These are phyloP conservation scores for Cyberlindnera americana DNA, from an alignment of 805 yeast species.

Conservation along the genomic window DNA sequence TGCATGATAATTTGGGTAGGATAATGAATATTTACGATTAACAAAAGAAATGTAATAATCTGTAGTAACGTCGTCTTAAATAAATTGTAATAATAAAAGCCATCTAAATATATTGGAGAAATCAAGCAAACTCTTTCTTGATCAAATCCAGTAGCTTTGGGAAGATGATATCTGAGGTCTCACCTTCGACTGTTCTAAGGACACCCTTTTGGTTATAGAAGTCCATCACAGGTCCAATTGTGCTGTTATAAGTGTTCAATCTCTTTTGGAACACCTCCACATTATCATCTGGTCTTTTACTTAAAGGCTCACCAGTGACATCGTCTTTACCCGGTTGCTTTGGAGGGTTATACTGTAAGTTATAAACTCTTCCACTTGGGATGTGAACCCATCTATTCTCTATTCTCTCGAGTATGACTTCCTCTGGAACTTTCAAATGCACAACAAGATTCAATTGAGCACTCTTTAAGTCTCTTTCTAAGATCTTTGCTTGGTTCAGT, in stretches of 20 bases:
- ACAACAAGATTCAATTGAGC: constrained; percentile 70
- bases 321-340: constrained; percentile 78
- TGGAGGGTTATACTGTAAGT: constrained; percentile 86
- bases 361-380: constrained; percentile 84
- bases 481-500: constrained; percentile 58
- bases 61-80: neutral
- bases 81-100: too few species aligned
- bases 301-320: constrained; percentile 80
- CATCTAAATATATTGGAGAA: too few species aligned
- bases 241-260: constrained; percentile 54
- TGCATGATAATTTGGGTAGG: neutral
- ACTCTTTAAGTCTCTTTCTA: constrained; percentile 42
- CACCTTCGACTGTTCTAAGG: constrained; percentile 60
- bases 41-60: too few species aligned
- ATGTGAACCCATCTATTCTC: constrained; percentile 82
- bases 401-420: constrained; percentile 76
- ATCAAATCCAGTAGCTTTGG: constrained; percentile 58
- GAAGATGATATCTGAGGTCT: constrained; percentile 78
- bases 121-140: constrained; percentile 26
- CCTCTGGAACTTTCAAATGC: constrained; percentile 81
- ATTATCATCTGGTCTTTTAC: constrained; percentile 80
- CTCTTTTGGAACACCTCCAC: constrained; percentile 68
- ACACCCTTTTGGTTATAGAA: constrained; percentile 52
- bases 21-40: too few species aligned
- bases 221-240: constrained; percentile 61